Evolutionary conservation across 1,284 basidiomycete species (phyloP).

Genomic region (Ustilago curta): DNA sequence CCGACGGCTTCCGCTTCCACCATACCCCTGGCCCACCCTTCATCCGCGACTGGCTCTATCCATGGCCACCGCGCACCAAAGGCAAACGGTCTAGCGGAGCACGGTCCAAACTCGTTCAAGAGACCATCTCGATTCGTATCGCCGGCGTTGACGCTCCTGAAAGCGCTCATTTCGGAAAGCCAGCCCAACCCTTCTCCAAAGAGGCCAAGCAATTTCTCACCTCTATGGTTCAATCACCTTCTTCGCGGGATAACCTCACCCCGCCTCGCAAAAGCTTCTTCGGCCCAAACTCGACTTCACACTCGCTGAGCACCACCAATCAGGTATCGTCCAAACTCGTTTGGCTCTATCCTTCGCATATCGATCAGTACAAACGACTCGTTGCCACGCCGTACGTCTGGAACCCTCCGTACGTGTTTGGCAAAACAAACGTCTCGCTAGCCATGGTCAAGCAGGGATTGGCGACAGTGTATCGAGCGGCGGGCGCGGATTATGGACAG

Average conservation of each 20-base stretch:
- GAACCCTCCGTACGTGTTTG: conserved; percentile 62
- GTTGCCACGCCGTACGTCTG: conserved; percentile 67
- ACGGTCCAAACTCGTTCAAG: conserved; percentile 18
- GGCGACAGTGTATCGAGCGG: conserved; percentile 63
- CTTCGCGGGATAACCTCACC: conserved; percentile 33
- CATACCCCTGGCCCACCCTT: conserved; percentile 63
- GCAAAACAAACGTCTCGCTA: conserved; percentile 65
- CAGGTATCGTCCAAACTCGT: conserved; percentile 31
- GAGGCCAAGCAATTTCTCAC: conserved; percentile 63
- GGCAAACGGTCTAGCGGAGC: conserved; percentile 23
- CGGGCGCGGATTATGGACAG: conserved; percentile 64
- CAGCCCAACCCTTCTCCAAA: conserved; percentile 64
- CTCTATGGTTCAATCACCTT: conserved; percentile 38
- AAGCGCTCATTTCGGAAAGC: conserved; percentile 66
- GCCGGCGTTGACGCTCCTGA: conserved; percentile 68
- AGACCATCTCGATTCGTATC: conserved; percentile 65
- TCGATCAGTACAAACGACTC: conserved; percentile 67
- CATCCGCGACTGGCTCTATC: conserved; percentile 48
- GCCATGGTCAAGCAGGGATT: conserved; percentile 62
- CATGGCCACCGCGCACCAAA: conserved; percentile 37
- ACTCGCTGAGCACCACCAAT: not conserved
- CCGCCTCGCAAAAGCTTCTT: conserved; percentile 26
- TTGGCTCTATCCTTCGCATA: conserved; percentile 60
- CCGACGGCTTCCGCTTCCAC: conserved; percentile 67
- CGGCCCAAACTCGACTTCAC: conserved; percentile 2